Percentiles rank a stretch among this genome's conserved stretches.
Evolutionary conservation across 768 basidiomycete genomes (phyloP).

Genomic region (Heimioporus sp.): DNA sequence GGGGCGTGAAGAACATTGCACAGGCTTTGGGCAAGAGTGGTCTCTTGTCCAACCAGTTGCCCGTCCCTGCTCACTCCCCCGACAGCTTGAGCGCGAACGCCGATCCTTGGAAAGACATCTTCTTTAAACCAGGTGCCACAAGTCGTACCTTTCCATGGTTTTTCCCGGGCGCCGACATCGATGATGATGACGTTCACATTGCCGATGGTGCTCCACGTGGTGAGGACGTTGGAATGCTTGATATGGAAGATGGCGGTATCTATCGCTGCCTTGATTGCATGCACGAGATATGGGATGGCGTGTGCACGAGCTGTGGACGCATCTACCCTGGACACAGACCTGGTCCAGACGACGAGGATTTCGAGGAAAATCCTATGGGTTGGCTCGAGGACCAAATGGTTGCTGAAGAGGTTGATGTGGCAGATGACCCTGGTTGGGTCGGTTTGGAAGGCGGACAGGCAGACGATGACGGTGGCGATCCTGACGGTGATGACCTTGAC

Average conservation of each 20-base stretch:
- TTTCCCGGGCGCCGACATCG: constrained; percentile 18
- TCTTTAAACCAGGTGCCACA: constrained; percentile 31
- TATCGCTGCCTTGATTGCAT: constrained; percentile 73
- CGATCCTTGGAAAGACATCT: constrained; percentile 71
- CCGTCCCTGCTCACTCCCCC: constrained; percentile 27
- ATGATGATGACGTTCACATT: constrained; percentile 17
- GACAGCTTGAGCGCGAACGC: constrained; percentile 21
- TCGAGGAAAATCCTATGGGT: constrained; percentile 30
- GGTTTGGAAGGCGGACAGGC: constrained; percentile 33
- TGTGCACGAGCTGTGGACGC: constrained; percentile 61
- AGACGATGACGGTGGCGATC: constrained; percentile 30
- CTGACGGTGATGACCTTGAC: constrained; percentile 17
- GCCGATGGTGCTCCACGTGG: constrained; percentile 19
- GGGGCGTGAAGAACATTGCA: constrained; percentile 48
- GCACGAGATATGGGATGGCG: constrained; percentile 74
- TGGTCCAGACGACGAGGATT: constrained; percentile 24
- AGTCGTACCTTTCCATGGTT: constrained; percentile 22
- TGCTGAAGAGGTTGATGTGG: constrained; percentile 29
- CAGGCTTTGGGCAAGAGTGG: constrained; percentile 50
- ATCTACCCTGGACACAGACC: constrained; percentile 52
- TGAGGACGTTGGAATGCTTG: constrained; percentile 59
- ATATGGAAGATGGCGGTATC: constrained; percentile 74
- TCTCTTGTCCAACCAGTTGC: constrained; percentile 34
- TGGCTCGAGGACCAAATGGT: constrained; percentile 39
- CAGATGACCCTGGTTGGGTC: constrained; percentile 33